A percentile compares a stretch with the other conserved stretches of the same genome.
Evolutionary conservation across 2,329 filamentous ascomycete genomes (phyloP).

Genomic region (Didymella sp.): DNA sequence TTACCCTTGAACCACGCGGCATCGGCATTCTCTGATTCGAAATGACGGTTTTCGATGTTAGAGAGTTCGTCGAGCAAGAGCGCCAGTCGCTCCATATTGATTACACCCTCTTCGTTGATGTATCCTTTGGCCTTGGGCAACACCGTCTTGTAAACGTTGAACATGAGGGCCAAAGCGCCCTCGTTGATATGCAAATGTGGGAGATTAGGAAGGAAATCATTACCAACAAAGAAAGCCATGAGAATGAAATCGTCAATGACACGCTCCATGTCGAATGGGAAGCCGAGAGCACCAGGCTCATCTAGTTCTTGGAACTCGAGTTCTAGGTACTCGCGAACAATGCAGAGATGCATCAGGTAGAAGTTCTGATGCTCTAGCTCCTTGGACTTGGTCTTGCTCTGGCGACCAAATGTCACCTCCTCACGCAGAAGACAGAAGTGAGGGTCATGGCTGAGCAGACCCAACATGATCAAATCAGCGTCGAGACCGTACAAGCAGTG

Average conservation of each 20-base stretch:
- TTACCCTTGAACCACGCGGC: slow-evolving; percentile 93
- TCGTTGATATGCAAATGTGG: slow-evolving; percentile 98
- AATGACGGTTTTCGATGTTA: slow-evolving; percentile 89
- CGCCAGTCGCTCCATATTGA: slow-evolving; percentile 82
- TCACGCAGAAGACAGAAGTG: slow-evolving; percentile 97
- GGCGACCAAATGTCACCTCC: slow-evolving; percentile 94
- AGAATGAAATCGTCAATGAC: slow-evolving; percentile 99
- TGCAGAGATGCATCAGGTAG: slow-evolving; percentile 94
- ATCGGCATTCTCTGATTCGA: slow-evolving; percentile 88
- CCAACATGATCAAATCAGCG: slow-evolving; percentile 98
- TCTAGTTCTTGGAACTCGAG: slow-evolving; percentile 95
- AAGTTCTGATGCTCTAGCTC: slow-evolving; percentile 99
- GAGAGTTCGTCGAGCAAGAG: slow-evolving; percentile 82
- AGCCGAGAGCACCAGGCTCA: slow-evolving; percentile 71
- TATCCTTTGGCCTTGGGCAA: slow-evolving; percentile 89
- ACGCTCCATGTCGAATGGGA: slow-evolving; percentile 90
- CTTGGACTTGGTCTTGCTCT: slow-evolving; percentile 87
- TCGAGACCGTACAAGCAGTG: slow-evolving; percentile 98
- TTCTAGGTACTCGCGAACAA: slow-evolving; percentile 95
- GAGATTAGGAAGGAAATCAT: slow-evolving; percentile 97
- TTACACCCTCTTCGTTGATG: slow-evolving; percentile 92
- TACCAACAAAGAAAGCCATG: slow-evolving; percentile 99
- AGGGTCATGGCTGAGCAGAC: slow-evolving; percentile 93
- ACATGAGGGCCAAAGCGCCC: slow-evolving; percentile 95
- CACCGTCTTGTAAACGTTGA: slow-evolving; percentile 91